Evolutionary conservation across 2,329 filamentous ascomycete genomes (phyloP).

Genomic region (Alternaria atra): DNA sequence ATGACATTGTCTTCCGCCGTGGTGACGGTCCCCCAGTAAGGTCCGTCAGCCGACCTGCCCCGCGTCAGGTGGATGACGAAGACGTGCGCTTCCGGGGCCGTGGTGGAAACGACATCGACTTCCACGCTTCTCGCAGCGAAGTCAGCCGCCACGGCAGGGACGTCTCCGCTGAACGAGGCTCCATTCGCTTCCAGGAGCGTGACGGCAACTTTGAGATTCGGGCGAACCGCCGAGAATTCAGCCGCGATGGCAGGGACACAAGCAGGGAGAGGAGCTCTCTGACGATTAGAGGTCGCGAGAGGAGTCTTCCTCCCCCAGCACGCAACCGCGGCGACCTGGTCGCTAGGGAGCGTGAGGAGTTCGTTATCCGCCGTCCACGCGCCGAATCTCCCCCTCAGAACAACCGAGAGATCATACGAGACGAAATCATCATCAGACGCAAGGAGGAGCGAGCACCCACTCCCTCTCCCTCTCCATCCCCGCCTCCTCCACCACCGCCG

Average conservation of each 20-base stretch:
- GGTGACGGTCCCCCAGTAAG: conserved; percentile 50
- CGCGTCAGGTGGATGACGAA: conserved; percentile 53
- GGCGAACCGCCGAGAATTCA: conserved; percentile 46
- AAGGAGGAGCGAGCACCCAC: conserved; percentile 59
- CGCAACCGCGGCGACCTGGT: conserved; percentile 48
- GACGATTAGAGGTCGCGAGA: conserved; percentile 46
- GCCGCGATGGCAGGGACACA: conserved; percentile 44
- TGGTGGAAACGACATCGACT: conserved; percentile 45
- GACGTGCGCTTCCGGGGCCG: conserved; percentile 60
- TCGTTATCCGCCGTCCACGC: conserved; percentile 51
- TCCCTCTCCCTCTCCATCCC: conserved; percentile 62
- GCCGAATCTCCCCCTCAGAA: conserved; percentile 47
- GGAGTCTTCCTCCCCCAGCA: conserved; percentile 49
- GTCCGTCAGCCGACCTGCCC: conserved; percentile 31
- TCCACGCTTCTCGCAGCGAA: conserved; percentile 35
- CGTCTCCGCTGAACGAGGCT: conserved; percentile 36
- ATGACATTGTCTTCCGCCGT: conserved; percentile 56
- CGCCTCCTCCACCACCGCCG: conserved; percentile 55
- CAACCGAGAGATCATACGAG: conserved; percentile 48
- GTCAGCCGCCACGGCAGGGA: conserved; percentile 35
- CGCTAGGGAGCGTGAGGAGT: conserved; percentile 53
- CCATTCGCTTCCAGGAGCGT: conserved; percentile 44
- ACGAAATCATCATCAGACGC: conserved; percentile 56
- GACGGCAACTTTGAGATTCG: conserved; percentile 55
- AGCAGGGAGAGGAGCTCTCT: conserved; percentile 49